Evolutionary conservation across 352 stramenopile species (phyloP).

Genomic region (Pythium biforme): DNA sequence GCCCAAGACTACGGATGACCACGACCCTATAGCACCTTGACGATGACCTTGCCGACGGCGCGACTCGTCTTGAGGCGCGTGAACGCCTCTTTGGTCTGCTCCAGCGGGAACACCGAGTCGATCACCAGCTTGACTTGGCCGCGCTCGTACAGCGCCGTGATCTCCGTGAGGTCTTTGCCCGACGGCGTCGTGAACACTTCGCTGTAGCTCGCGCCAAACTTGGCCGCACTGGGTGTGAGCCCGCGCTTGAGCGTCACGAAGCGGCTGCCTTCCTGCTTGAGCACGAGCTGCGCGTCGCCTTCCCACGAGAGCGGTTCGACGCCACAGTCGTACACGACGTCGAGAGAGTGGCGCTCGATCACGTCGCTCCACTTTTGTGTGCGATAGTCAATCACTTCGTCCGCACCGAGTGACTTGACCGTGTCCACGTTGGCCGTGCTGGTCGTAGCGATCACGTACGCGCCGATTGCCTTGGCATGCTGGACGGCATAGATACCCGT

Average conservation of each 20-base stretch:
- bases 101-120: slow-evolving; percentile 38
- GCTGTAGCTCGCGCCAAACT: slow-evolving; percentile 40
- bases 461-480: slow-evolving; percentile 32
- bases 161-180: slow-evolving; percentile 29
- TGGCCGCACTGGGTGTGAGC: slow-evolving; percentile 39
- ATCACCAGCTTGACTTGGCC: slow-evolving; percentile 33
- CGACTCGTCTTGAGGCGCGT: slow-evolving; percentile 38
- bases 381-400: slow-evolving; percentile 50
- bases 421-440: slow-evolving; percentile 38
- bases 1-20: too few relatives aligned
- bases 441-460: slow-evolving; percentile 29
- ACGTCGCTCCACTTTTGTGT: slow-evolving; percentile 26
- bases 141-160: slow-evolving; percentile 35
- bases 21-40: neutral
- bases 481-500: slow-evolving; percentile 44
- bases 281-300: slow-evolving; percentile 31
- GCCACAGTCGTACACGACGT: slow-evolving; percentile 25
- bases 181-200: slow-evolving; percentile 16
- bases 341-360: slow-evolving; percentile 13
- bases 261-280: slow-evolving; percentile 31
- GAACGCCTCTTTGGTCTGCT: slow-evolving; percentile 40
- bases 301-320: slow-evolving; percentile 32
- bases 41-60: slow-evolving; percentile 26
- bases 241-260: slow-evolving; percentile 40
- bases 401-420: slow-evolving; percentile 36